A percentile compares a stretch with the other conserved stretches of the same genome.
These are phyloP conservation scores for Cutaneotrichosporon cavernicola DNA, from an alignment of 1,284 basidiomycete species.

Conservation along the genomic window DNA sequence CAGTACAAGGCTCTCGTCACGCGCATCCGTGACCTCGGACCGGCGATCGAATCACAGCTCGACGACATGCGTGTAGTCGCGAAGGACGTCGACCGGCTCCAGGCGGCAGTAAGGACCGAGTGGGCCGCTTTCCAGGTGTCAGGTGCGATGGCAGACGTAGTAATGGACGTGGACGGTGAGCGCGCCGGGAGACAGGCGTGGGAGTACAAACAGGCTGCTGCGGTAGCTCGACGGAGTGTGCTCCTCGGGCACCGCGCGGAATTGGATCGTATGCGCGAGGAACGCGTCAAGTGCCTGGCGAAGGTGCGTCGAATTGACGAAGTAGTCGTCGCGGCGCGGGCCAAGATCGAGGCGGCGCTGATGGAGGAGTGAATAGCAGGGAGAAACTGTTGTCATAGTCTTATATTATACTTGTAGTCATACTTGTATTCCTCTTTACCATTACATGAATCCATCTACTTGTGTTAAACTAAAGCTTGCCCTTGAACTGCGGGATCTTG, in stretches of 20 bases:
- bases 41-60: neutral
- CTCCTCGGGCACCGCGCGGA: neutral
- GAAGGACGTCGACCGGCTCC: neutral
- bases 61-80: neutral
- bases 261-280: neutral
- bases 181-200: neutral
- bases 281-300: neutral
- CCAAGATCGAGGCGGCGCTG: neutral
- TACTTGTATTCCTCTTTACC: neutral
- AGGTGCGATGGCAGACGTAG: too few relatives aligned
- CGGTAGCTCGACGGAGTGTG: neutral
- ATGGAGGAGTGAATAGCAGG: neutral
- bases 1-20: neutral
- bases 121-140: neutral
- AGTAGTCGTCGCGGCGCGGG: neutral
- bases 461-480: constrained; percentile 12
- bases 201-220: neutral
- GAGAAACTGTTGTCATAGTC: neutral
- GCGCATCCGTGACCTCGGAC: neutral
- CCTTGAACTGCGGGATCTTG: constrained; percentile 22
- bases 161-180: neutral
- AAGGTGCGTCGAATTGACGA: constrained; percentile 1
- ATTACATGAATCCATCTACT: neutral
- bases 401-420: neutral
- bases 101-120: neutral